Evolutionary conservation across 768 basidiomycete species (phyloP), one percentile per base, ranked within the genome.

Genomic region (Suillus variegatus): DNA sequence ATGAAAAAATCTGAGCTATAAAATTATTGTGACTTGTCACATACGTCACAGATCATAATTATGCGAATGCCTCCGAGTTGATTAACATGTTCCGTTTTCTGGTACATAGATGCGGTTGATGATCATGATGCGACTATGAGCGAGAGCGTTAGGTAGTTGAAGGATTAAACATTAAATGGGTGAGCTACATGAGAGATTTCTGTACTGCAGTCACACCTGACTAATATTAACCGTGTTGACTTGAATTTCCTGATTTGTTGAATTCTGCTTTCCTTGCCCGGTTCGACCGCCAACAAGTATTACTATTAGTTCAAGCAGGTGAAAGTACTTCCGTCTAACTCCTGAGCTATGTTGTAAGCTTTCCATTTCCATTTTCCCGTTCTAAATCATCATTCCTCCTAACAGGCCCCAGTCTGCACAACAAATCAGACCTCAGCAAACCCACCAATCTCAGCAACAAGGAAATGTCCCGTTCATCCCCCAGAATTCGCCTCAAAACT

Each of bases 391-490:
- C 25, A 6, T 65, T 63, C 62, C 67, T 41, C 49, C 16, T 9
- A 47, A 43, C 47, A 68, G 80, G 35, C 76, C 76, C 12, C 79
- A 84, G 75, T 78, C 83, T 74, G 76, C 77, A 63, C 82, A 81
- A 64, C 81, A 76, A 65, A n/a, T 68, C 47, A 74, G 75, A 62
- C 67, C 66, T 64, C 74, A 72, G 60, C 61, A 52, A 18, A 32
- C 52, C 32, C 25, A 51, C 20, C 73, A 75, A 44, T 13, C 66
- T 41, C 57, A 62, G 32, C 66, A 62, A 47, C 64, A 63, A 57
- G 56, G 70, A 40, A 75, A 55, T 16, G 41, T 60, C 35, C 25
- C 67, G 20, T 68, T 67, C 66, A 55, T 71, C 60, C 20, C 70
- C n/a, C 68, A 72, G 67, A 66, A 73, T 47, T 38, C 66, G 52